A percentile compares a stretch with the other conserved stretches of the same genome.
phyloP scores from a whole-genome alignment of 805 yeast genomes.

The Myxozyma sirexii region DNA sequence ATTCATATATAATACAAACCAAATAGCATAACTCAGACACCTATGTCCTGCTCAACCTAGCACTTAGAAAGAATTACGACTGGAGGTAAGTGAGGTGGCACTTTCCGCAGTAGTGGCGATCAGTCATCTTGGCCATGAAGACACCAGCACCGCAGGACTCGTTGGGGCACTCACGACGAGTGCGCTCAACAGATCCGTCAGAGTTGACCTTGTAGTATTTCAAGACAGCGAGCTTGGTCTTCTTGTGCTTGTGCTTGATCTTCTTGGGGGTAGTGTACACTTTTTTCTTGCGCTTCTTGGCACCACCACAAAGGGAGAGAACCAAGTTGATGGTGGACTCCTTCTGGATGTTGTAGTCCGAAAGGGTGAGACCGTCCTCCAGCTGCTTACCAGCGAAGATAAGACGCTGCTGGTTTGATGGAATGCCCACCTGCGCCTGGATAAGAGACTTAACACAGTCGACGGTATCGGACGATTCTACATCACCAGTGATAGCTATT shows the following conservation, averaged over 20 bases:
- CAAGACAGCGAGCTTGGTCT: conserved; percentile 98
- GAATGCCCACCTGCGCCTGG: conserved; percentile 97
- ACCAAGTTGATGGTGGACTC: conserved; percentile 96
- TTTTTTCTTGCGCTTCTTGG: conserved; percentile 99
- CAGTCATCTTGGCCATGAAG: conserved; percentile 98
- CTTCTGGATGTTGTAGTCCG: conserved; percentile 98
- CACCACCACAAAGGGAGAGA: conserved; percentile 98
- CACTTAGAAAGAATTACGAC: conserved; percentile 7
- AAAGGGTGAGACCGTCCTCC: conserved; percentile 84
- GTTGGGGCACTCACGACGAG: conserved; percentile 96
- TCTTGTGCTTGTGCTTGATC: conserved; percentile 99
- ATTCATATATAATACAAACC: neutral
- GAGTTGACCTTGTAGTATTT: conserved; percentile 99
- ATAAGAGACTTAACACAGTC: conserved; percentile 96
- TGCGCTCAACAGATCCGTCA: conserved; percentile 97
- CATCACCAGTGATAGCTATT: conserved; percentile 92
- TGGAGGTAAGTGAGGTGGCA: conserved; percentile 85
- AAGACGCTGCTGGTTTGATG: conserved; percentile 96
- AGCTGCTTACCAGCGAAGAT: conserved; percentile 98
- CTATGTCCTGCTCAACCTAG: too few relatives aligned
- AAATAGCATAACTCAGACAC: too few relatives aligned
- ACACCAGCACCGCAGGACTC: conserved; percentile 97
- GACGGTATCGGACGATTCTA: conserved; percentile 95
- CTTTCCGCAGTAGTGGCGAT: conserved; percentile 99
- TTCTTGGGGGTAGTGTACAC: conserved; percentile 99